phyloP scores from a whole-genome alignment of 805 yeast species.

The Wickerhamiella domercqiae region DNA sequence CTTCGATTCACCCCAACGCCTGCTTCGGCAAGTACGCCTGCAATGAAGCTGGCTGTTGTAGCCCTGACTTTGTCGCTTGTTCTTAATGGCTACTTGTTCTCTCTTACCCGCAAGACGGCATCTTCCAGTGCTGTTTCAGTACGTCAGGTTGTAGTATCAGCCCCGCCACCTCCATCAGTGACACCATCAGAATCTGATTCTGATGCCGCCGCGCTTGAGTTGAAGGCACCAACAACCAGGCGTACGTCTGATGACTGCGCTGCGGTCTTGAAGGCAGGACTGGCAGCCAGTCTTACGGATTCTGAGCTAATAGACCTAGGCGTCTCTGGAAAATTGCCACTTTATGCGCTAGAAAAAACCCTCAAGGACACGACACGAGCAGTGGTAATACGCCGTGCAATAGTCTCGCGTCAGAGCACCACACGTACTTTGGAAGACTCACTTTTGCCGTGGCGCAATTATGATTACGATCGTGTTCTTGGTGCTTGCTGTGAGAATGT shows the following conservation, averaged over 20 bases:
- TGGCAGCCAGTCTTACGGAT: slow-evolving; percentile 47
- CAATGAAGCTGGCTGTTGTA: slow-evolving; percentile 37
- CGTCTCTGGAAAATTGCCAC: slow-evolving; percentile 62
- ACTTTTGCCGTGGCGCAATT: slow-evolving; percentile 62
- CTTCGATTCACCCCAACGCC: slow-evolving; percentile 22
- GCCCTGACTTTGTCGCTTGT: slow-evolving; percentile 61
- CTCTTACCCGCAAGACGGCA: slow-evolving; percentile 41
- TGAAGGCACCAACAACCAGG: slow-evolving; percentile 2
- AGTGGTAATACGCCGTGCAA: slow-evolving; percentile 79
- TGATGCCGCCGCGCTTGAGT: neutral
- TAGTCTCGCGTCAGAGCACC: slow-evolving; percentile 70
- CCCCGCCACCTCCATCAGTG: slow-evolving; percentile 9
- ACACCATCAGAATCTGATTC: neutral
- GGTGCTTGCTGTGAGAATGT: slow-evolving; percentile 99
- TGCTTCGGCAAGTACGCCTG: slow-evolving; percentile 5
- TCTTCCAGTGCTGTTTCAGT: slow-evolving; percentile 19
- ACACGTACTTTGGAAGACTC: slow-evolving; percentile 63
- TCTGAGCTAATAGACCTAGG: slow-evolving; percentile 63
- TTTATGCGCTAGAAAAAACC: slow-evolving; percentile 89
- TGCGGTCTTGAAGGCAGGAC: slow-evolving; percentile 52
- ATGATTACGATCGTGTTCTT: slow-evolving; percentile 88
- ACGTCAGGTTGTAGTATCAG: slow-evolving; percentile 20
- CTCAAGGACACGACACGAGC: slow-evolving; percentile 83
- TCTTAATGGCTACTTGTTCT: slow-evolving; percentile 70
- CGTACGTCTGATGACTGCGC: slow-evolving; percentile 43